Percentiles rank a stretch among this genome's conserved stretches.
Conservation (phyloP, 2,329 filamentous ascomycete species). For the Fusarium gaditjirri region DNA sequence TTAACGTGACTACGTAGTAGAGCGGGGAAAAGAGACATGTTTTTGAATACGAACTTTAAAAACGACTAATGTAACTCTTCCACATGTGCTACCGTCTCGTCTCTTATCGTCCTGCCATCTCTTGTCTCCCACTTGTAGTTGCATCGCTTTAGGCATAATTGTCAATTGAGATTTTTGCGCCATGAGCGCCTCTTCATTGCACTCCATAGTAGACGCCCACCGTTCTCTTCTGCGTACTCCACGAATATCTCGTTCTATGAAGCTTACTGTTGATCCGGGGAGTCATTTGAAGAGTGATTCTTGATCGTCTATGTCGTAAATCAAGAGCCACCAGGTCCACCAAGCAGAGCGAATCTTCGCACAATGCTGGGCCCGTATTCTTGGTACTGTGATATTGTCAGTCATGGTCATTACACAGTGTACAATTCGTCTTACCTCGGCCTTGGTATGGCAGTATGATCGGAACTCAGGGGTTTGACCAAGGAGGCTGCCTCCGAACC, state of each 20-base stretch:
- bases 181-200: conserved; percentile 33
- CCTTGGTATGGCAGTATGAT: conserved; percentile 97
- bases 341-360: conserved; percentile 90
- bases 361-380: conserved; percentile 97
- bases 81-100: conserved; percentile 27
- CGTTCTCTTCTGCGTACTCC: not conserved
- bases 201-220: conserved; percentile 6
- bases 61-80: conserved; percentile 36
- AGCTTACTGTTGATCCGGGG: conserved; percentile 7
- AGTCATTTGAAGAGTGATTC: conserved; percentile 16
- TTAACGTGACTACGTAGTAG: not conserved
- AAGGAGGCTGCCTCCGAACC: conserved; percentile 96
- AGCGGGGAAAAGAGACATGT: conserved; percentile 12
- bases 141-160: conserved; percentile 41
- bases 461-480: conserved; percentile 98
- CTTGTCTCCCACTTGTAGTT: conserved; percentile 26
- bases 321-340: conserved; percentile 86
- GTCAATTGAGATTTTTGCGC: conserved; percentile 39
- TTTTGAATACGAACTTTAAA: conserved; percentile 29
- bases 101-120: conserved; percentile 7
- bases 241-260: conserved; percentile 1
- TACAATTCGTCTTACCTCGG: conserved; percentile 61
- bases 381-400: conserved; percentile 72
- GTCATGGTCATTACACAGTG: not conserved
- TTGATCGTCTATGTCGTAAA: conserved; percentile 33